Evolutionary conservation across 345 rosid species (phyloP).

Genomic region (Trapa bicornis): DNA sequence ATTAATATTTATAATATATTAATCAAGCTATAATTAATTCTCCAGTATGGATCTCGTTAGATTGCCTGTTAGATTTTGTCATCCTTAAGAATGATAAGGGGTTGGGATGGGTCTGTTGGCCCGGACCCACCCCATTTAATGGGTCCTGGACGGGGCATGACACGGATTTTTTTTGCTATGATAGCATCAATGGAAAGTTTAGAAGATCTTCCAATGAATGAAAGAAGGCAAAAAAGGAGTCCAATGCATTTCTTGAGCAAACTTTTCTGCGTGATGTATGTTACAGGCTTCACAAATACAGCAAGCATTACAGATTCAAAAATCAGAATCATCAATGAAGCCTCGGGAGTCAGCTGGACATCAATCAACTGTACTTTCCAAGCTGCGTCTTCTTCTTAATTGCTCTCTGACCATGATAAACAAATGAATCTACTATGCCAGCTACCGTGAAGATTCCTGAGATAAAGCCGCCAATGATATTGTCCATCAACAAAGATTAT

Average conservation of each 20-base stretch:
- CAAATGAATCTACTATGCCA: constrained; percentile 66
- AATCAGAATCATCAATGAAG: neutral
- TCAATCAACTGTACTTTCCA: constrained; percentile 55
- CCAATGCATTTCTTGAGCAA: neutral
- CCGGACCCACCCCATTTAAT: too few species aligned
- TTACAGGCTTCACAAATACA: neutral
- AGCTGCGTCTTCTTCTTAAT: constrained; percentile 77
- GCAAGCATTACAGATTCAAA: too few species aligned
- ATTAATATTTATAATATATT: too few species aligned
- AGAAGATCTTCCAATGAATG: neutral
- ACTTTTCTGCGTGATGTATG: neutral
- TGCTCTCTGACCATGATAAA: constrained; percentile 68
- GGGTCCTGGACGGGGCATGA: too few species aligned
- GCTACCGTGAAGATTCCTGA: constrained; percentile 63
- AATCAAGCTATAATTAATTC: too few species aligned
- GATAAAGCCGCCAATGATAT: neutral
- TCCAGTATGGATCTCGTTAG: too few species aligned
- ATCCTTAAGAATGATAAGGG: too few species aligned
- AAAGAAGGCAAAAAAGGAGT: neutral
- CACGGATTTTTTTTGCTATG: neutral
- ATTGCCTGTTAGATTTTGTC: too few species aligned
- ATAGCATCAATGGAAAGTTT: neutral
- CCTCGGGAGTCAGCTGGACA: neutral
- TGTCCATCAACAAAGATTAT: neutral
- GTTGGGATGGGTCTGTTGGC: too few species aligned